A percentile compares a stretch with the other conserved stretches of the same genome.
Conservation (phyloP, 805 yeast species). For the Lipomyces starkeyi region DNA sequence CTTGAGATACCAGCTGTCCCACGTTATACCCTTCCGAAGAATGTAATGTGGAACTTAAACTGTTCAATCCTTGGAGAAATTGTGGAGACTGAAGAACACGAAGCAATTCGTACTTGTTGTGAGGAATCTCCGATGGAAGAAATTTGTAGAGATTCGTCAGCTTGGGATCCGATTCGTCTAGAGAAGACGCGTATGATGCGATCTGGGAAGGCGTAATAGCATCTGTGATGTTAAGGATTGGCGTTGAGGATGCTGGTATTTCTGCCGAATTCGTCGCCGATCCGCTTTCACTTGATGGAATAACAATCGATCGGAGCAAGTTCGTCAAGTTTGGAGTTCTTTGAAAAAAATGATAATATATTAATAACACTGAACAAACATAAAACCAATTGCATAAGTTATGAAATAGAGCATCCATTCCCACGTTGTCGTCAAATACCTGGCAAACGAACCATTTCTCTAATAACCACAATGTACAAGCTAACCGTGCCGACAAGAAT, state of each 20-base stretch:
- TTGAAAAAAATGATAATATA: constrained; percentile 11
- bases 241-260: constrained; percentile 10
- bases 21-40: constrained; percentile 49
- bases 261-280: constrained; percentile 3
- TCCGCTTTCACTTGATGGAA: constrained; percentile 19
- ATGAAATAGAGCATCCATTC: constrained; percentile 11
- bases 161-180: constrained; percentile 43
- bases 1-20: constrained; percentile 56
- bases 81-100: constrained; percentile 57
- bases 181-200: constrained; percentile 19
- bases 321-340: constrained; percentile 25
- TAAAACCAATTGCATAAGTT: not conserved
- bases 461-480: not conserved
- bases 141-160: constrained; percentile 48
- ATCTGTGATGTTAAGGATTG: constrained; percentile 30
- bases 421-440: constrained; percentile 6
- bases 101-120: constrained; percentile 50
- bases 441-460: not conserved
- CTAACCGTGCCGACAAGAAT: constrained; percentile 3
- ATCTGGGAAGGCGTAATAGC: constrained; percentile 24
- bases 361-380: constrained; percentile 17
- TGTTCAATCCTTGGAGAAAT: constrained; percentile 52
- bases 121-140: constrained; percentile 53
- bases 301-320: constrained; percentile 30
- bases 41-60: constrained; percentile 53